Base-by-base conservation (phyloP, 192 early-diverging fungal species). In the Lobosporangium transversale region DNA sequence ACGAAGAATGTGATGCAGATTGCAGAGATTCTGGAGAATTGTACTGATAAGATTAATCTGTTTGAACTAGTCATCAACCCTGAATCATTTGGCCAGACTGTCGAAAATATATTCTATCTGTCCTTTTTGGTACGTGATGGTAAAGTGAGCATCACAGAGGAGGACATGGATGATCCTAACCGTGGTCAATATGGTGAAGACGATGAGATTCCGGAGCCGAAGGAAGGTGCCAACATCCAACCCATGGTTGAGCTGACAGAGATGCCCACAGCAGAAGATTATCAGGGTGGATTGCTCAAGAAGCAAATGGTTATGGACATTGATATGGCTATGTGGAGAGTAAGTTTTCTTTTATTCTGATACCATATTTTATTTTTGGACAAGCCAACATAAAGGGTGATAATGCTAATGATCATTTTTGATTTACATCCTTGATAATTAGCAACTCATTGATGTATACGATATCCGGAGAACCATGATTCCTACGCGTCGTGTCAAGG, bases 51-150 rank as follows among this genome's bases (percentile, higher is more conserved):
- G 20, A 82, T 88, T 54, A 91, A 91, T 63, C 81, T 96, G 58
- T 97, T 97, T 73, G 80, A 91, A 64, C 91, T 99, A 66, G 85
- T 97, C 40, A 83, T 93, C 51, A 97, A 99, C 79, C 97, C 96
- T 12, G 74, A 85, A 4, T 95, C 94, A 18, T 97, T 97, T 76
- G 82, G 89, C 6, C 97, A 99, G 83, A 92, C 94, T 5, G 90
- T 99, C 3, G 97, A 99, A 71, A 99, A 99, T 78, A 85, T 99
- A 44, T 99, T 99, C 71, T 96, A 97, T 56, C 74, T 97, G n/a
- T 94, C 95, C n/a, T 99, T 99, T 68, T 81, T 99, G 45, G 86
- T 97, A 20, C 87, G 94, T 50, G 95, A 97, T 63, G 94, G 90
- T 17, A 87, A 83, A 59, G 96, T 88, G 5, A 76, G 64, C 37